Evolutionary conservation across 495 filamentous ascomycete genomes (phyloP).

Genomic region (Umbilicaria muhlenbergii): DNA sequence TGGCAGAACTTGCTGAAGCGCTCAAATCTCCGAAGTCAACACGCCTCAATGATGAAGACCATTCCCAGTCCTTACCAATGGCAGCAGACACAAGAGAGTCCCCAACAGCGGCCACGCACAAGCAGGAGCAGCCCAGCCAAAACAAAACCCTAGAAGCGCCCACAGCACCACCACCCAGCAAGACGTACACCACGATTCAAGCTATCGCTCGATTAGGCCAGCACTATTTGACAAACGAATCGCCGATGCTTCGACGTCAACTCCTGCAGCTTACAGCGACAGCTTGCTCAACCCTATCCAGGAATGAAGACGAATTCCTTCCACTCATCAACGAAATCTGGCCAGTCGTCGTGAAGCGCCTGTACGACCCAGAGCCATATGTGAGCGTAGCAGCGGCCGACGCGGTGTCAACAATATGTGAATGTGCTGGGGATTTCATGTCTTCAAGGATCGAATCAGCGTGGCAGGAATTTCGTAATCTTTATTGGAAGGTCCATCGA

Average conservation of each 20-base stretch:
- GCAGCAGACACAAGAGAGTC: too few species aligned
- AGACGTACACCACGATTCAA: conserved; percentile 44
- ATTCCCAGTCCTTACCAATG: conserved; percentile 10
- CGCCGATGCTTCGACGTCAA: conserved; percentile 58
- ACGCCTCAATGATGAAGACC: conserved; percentile 18
- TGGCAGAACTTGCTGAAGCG: conserved; percentile 23
- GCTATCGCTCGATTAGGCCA: conserved; percentile 56
- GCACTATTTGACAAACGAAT: conserved; percentile 73
- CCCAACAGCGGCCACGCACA: background rate
- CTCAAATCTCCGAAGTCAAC: conserved; percentile 23
- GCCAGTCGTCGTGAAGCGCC: conserved; percentile 55
- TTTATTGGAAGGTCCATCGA: conserved; percentile 22
- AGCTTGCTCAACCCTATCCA: conserved; percentile 48
- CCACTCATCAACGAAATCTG: conserved; percentile 82
- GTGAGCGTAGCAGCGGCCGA: conserved; percentile 11
- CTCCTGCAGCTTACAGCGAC: conserved; percentile 60
- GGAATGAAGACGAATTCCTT: conserved; percentile 66
- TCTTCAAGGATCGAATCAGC: conserved; percentile 48
- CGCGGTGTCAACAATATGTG: conserved; percentile 21
- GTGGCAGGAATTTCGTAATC: conserved; percentile 41
- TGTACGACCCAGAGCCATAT: conserved; percentile 29
- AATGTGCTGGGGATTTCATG: conserved; percentile 68
- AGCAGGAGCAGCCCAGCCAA: conserved; percentile 9
- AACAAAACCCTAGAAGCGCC: conserved; percentile 9
- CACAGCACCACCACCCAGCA: conserved; percentile 25